Conservation (phyloP, 768 basidiomycete genomes). For the Cyclocybe cylindracea region DNA sequence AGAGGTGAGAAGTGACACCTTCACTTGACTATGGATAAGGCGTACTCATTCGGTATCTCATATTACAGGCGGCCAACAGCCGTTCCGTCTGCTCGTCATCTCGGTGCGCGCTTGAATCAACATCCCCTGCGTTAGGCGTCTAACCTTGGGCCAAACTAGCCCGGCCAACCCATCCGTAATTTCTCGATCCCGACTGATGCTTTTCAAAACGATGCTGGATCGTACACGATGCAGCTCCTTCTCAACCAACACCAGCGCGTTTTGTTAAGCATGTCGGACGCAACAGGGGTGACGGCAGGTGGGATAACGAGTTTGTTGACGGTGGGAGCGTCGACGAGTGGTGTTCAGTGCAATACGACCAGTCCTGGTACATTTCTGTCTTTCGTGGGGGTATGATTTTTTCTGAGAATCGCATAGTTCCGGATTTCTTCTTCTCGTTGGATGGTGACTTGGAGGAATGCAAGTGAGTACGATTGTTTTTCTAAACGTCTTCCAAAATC, state of each 20-base stretch:
- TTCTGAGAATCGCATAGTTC: constrained; percentile 12
- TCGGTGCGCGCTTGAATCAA: constrained; percentile 13
- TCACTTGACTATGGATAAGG: not conserved
- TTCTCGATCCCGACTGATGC: constrained; percentile 23
- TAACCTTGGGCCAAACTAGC: constrained; percentile 10
- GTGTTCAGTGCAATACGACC: constrained; percentile 20
- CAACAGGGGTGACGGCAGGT: constrained; percentile 24
- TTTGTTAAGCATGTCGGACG: constrained; percentile 28
- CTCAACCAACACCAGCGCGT: constrained; percentile 11
- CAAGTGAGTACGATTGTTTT: constrained; percentile 18
- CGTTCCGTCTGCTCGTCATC: constrained; percentile 25
- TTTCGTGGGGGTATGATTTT: not conserved
- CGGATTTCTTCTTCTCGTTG: constrained; percentile 28
- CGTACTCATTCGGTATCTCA: not conserved
- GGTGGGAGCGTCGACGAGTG: constrained; percentile 17
- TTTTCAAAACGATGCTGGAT: constrained; percentile 16
- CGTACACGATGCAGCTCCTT: constrained; percentile 16
- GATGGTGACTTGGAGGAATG: constrained; percentile 25
- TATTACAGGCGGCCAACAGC: constrained; percentile 24
- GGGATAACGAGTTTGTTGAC: constrained; percentile 21
- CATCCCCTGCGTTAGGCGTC: not conserved
- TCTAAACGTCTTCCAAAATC: not conserved
- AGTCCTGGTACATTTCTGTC: constrained; percentile 17
- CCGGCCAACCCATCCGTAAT: constrained; percentile 22
- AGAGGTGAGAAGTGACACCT: constrained; percentile 14